Evolutionary conservation across 148 eudicot species (phyloP).

Genomic region (Silene conica): DNA sequence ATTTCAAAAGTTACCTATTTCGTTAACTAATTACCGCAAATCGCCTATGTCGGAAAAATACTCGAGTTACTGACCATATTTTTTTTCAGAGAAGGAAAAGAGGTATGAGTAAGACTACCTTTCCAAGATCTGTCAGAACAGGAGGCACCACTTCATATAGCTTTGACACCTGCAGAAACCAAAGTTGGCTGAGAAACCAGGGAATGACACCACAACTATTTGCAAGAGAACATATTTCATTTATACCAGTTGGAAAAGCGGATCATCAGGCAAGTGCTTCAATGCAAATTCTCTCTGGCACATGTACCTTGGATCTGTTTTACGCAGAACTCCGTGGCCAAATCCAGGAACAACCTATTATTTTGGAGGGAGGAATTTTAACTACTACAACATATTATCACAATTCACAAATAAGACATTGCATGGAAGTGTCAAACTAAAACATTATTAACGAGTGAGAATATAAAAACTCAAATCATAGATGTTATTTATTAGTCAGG

Average conservation of each 20-base stretch:
- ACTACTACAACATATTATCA: no score
- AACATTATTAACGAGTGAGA: no score
- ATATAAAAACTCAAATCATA: no score
- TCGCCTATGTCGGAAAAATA: no score
- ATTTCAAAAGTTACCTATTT: no score
- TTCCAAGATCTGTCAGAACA: constrained; percentile 84
- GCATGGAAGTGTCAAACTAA: no score
- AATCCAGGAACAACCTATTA: constrained; percentile 93
- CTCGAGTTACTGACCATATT: no score
- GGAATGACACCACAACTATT: background rate
- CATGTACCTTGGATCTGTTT: constrained; percentile 94
- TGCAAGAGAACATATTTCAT: constrained; percentile 14
- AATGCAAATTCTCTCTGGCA: constrained; percentile 96
- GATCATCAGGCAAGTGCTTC: constrained; percentile 94
- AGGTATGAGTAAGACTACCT: constrained; percentile 36
- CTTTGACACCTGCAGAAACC: constrained; percentile 68
- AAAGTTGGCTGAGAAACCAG: background rate
- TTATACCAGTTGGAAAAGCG: constrained; percentile 77
- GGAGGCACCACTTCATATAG: constrained; percentile 94
- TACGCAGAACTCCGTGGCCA: constrained; percentile 95
- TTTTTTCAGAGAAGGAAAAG: no score
- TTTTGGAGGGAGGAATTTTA: background rate
- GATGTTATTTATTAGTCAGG: no score
- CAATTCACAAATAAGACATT: no score
- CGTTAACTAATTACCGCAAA: no score